Conservation (phyloP, 2,329 filamentous ascomycete species). For the Pseudogymnoascus sp. region DNA sequence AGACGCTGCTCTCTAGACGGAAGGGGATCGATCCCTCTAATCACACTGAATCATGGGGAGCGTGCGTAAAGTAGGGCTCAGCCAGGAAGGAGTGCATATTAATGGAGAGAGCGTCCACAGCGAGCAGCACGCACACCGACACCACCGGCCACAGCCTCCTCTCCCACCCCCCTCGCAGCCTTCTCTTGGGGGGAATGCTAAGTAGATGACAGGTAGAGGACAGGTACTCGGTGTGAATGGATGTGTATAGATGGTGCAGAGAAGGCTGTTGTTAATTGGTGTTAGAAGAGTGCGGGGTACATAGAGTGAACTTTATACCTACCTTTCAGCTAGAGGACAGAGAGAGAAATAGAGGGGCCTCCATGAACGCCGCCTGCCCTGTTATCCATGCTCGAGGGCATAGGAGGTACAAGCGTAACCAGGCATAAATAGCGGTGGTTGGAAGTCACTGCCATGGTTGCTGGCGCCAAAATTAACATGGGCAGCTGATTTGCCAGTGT, state of each 20-base stretch:
- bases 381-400: not conserved
- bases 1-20: not conserved
- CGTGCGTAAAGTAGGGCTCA: not conserved
- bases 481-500: slow-evolving; percentile 1
- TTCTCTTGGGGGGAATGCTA: not conserved
- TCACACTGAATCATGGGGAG: not conserved
- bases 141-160: not conserved
- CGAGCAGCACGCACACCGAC: not conserved
- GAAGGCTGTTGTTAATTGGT: not conserved
- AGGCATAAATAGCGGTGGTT: not conserved
- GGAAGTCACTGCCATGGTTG: not conserved
- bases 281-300: not conserved
- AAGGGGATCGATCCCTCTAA: not conserved
- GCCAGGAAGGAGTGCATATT: not conserved
- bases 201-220: not conserved
- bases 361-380: not conserved
- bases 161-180: not conserved
- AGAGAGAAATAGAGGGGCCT: not conserved
- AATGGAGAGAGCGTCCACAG: not conserved
- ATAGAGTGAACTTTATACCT: not conserved
- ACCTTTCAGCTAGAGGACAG: not conserved
- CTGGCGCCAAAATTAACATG: not conserved
- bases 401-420: not conserved
- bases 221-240: not conserved
- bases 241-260: not conserved